phyloP scores from a whole-genome alignment of 2,329 filamentous ascomycete species.

The Fusarium citri region DNA sequence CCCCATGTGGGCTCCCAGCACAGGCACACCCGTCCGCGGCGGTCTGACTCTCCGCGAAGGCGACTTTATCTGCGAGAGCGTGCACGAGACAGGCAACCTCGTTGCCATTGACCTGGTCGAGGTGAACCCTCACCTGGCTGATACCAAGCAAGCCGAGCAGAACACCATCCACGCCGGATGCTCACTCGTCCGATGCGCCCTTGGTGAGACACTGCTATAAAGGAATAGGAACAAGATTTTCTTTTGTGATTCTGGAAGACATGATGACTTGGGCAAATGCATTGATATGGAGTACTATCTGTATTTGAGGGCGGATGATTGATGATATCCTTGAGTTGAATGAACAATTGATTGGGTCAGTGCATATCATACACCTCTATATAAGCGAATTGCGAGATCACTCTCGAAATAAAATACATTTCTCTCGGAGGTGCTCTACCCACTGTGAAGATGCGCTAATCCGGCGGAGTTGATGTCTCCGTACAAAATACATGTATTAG shows the following conservation, averaged over 20 bases:
- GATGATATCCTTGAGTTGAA: conserved; percentile 47
- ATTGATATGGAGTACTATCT: conserved; percentile 28
- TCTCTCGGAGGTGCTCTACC: conserved; percentile 27
- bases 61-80: conserved; percentile 93
- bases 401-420: conserved; percentile 47
- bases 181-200: conserved; percentile 88
- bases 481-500: not conserved
- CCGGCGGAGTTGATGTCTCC: not conserved
- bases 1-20: conserved; percentile 95
- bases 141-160: conserved; percentile 72
- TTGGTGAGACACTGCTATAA: conserved; percentile 89
- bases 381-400: conserved; percentile 43
- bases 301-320: conserved; percentile 25
- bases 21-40: conserved; percentile 92
- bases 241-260: not conserved
- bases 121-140: conserved; percentile 79
- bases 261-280: conserved; percentile 22
- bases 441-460: no score
- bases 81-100: conserved; percentile 82
- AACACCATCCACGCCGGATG: conserved; percentile 93
- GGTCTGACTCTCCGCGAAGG: conserved; percentile 94
- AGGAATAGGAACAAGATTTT: not conserved
- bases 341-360: conserved; percentile 39
- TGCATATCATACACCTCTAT: conserved; percentile 30
- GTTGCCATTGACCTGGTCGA: conserved; percentile 86